Conservation (phyloP, 2,329 filamentous ascomycete species). For the Trematosphaeria pertusa region DNA sequence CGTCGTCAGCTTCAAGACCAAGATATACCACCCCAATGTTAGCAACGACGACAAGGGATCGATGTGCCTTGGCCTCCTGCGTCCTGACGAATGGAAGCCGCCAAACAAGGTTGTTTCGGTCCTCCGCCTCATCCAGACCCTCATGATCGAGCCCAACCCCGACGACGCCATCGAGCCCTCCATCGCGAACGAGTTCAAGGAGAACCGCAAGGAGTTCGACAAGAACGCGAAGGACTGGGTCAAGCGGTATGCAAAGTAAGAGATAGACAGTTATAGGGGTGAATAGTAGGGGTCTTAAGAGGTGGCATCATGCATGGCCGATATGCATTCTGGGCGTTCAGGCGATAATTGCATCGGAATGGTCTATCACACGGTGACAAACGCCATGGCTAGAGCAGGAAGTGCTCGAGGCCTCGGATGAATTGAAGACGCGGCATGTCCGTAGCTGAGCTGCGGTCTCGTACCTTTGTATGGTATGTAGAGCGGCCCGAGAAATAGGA, state of each 20-base stretch:
- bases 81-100: constrained; percentile 91
- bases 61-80: constrained; percentile 86
- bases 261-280: constrained; percentile 6
- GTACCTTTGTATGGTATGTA: no score
- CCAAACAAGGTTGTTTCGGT: constrained; percentile 77
- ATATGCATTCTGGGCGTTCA: constrained; percentile 43
- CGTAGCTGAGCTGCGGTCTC: constrained; percentile 8
- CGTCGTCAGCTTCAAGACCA: constrained; percentile 78
- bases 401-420: constrained; percentile 11
- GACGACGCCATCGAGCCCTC: constrained; percentile 87
- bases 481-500: constrained; percentile 2
- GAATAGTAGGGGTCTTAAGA: constrained; percentile 2
- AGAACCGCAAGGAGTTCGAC: constrained; percentile 72
- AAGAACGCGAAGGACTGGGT: constrained; percentile 79
- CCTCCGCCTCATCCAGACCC: constrained; percentile 75
- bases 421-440: constrained; percentile 15
- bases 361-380: constrained; percentile 13
- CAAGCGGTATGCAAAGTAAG: constrained; percentile 69
- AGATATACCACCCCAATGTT: constrained; percentile 95
- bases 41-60: constrained; percentile 84
- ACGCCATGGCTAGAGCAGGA: constrained; percentile 12
- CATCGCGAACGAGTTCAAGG: constrained; percentile 84
- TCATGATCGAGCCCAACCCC: constrained; percentile 81
- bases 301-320: constrained; percentile 9
- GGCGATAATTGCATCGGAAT: constrained; percentile 34